Conservation (phyloP, 2,329 filamentous ascomycete genomes). For the Colletotrichum lentis region DNA sequence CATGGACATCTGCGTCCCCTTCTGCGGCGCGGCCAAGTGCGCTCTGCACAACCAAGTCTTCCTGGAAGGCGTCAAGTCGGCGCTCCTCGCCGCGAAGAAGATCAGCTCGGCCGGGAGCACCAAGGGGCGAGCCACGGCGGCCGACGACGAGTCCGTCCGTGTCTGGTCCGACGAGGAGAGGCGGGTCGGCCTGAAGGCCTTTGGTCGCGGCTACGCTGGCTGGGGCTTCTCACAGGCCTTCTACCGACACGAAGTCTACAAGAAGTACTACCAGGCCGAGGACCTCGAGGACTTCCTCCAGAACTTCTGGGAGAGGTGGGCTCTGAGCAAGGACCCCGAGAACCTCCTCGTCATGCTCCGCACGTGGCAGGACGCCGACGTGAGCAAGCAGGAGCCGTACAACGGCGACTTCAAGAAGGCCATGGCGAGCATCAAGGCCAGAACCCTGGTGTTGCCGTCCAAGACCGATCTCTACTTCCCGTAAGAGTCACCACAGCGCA, state of each 20-base stretch:
- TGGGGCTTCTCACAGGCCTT: conserved; percentile 85
- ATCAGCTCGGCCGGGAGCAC: conserved; percentile 60
- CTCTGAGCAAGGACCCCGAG: conserved; percentile 76
- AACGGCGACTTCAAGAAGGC: conserved; percentile 71
- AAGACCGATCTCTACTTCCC: conserved; percentile 85
- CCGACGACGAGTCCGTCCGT: conserved; percentile 33
- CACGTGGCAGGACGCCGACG: conserved; percentile 80
- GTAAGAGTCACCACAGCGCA: not conserved
- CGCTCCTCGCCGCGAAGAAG: conserved; percentile 53
- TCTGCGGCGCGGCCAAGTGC: conserved; percentile 61
- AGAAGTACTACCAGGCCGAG: conserved; percentile 50
- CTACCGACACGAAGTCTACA: conserved; percentile 75
- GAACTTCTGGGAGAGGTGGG: conserved; percentile 80
- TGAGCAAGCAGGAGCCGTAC: conserved; percentile 73
- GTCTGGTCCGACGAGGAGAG: conserved; percentile 54
- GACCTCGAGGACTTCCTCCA: conserved; percentile 75
- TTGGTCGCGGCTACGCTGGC: conserved; percentile 79
- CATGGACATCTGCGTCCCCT: conserved; percentile 54
- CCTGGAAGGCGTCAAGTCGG: conserved; percentile 61
- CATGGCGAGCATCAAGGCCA: conserved; percentile 75
- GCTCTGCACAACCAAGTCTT: conserved; percentile 63
- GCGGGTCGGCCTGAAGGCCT: conserved; percentile 66
- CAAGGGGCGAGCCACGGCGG: conserved; percentile 43
- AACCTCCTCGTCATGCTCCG: conserved; percentile 78
- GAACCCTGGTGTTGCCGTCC: conserved; percentile 73